Evolutionary conservation across 2,329 filamentous ascomycete genomes (phyloP), one percentile per base, ranked within the genome.

Genomic region (Cadophora luteo-olivacea): DNA sequence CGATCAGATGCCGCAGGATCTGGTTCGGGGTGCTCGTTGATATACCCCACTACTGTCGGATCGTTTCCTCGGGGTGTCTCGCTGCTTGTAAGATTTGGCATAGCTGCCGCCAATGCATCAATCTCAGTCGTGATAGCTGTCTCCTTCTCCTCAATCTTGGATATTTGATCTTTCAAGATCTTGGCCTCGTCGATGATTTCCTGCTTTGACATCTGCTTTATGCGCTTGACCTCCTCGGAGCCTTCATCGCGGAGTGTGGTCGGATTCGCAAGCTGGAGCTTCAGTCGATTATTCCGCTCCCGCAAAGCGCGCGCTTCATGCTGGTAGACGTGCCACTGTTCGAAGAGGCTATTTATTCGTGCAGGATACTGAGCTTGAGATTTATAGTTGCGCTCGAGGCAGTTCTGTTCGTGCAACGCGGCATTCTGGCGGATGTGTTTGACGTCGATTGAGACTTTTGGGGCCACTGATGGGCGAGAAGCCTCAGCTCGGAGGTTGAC

Each of bases 351-450:
- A 64, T 82, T 80, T 74, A 92, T 91, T 65, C 81, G 84, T 9
- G 81, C 78, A 0, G 89, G 87, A 73, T 89, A 84, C 16, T 79
- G 75, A 48, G 85, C 82, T 72, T 87, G 86, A 32, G 79, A 74
- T 68, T 78, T 84, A 81, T 97, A 97, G 79, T 97, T 97, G 74
- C 96, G 89, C 73, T 94, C 90, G 69, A 91, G 79, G 80, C 93
- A 97, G 77, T 97, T 98, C 73, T 91, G 84, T 74, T 91, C 87
- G 83, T 97, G 92, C 19, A 97, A 85, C 16, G 90, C 87, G 19
- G 92, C 88, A 80, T 97, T 92, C 77, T 93, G 87, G 68, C 94
- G 94, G 79, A 99, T 97, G 81, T 96, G 91, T 79, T 93, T 95
- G 78, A 97, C 86, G 82, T 97, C 92, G 73, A 97, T 86, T 58